These are phyloP conservation scores for Synchytrium microbalum DNA, from an alignment of 371 early-diverging fungal genomes.

Conservation along the genomic window DNA sequence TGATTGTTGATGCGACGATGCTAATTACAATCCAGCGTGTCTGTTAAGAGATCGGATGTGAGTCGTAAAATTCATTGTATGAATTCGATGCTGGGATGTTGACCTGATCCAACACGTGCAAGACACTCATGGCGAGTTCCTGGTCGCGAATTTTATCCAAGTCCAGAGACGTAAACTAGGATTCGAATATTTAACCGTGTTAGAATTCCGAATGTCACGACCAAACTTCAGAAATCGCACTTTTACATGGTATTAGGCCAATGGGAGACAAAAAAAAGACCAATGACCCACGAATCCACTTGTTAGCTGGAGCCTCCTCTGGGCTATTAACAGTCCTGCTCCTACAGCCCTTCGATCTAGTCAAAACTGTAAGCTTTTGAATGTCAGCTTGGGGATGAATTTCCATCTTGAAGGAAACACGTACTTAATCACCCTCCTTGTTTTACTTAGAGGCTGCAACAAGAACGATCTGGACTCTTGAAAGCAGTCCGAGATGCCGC, in stretches of 20 bases:
- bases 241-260: too few species aligned
- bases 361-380: slow-evolving; percentile 51
- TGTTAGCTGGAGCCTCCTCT: slow-evolving; percentile 71
- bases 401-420: background rate
- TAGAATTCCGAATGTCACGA: too few species aligned
- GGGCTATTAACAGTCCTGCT: slow-evolving; percentile 72
- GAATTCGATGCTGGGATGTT: too few species aligned
- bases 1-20: background rate
- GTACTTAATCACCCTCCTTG: background rate
- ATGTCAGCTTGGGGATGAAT: background rate
- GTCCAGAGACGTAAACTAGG: too few species aligned
- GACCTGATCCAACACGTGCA: background rate
- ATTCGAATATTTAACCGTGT: too few species aligned
- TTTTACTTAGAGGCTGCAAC: slow-evolving; percentile 23
- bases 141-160: too few species aligned
- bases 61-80: too few species aligned
- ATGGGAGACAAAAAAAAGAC: too few species aligned
- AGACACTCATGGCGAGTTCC: background rate
- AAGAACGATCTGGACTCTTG: slow-evolving; percentile 14
- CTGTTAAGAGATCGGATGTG: too few species aligned
- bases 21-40: background rate
- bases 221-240: too few species aligned
- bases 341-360: slow-evolving; percentile 87
- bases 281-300: slow-evolving; percentile 34
- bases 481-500: slow-evolving; percentile 12